Conservation (phyloP, 495 filamentous ascomycete genomes). For the Aspergillus bertholletiae region DNA sequence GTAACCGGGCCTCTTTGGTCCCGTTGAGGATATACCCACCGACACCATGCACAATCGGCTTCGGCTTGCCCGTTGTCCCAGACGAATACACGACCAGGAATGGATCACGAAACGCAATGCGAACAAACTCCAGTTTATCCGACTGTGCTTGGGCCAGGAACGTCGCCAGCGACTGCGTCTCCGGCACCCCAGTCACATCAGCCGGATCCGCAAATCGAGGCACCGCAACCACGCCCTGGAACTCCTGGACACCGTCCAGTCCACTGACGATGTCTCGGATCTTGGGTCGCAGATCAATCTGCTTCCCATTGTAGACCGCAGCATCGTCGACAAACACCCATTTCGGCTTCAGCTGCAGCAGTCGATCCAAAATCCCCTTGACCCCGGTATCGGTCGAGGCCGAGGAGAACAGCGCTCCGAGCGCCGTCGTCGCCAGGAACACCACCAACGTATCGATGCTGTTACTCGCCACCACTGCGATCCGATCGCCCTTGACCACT, state of each 20-base stretch:
- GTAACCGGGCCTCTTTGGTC: constrained; percentile 58
- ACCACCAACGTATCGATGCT: constrained; percentile 68
- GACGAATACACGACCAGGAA: constrained; percentile 68
- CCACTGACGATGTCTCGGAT: constrained; percentile 64
- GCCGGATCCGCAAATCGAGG: constrained; percentile 56
- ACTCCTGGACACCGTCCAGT: constrained; percentile 54
- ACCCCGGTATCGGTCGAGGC: constrained; percentile 77
- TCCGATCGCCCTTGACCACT: constrained; percentile 63
- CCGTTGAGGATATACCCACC: constrained; percentile 57
- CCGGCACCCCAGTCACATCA: constrained; percentile 55
- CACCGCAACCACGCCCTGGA: constrained; percentile 61
- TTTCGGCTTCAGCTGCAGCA: constrained; percentile 67
- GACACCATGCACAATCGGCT: constrained; percentile 68
- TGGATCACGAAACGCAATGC: constrained; percentile 61
- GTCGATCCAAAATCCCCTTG: constrained; percentile 69
- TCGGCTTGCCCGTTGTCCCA: constrained; percentile 69
- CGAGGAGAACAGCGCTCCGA: constrained; percentile 70
- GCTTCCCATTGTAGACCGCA: constrained; percentile 75
- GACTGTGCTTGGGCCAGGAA: constrained; percentile 55
- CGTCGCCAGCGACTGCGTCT: constrained; percentile 45
- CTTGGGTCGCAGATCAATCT: constrained; percentile 65
- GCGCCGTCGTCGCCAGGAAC: constrained; percentile 57
- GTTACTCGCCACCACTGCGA: constrained; percentile 69
- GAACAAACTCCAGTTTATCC: constrained; percentile 49
- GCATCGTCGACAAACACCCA: constrained; percentile 77